Evolutionary conservation across 177 flowering plant genomes (phyloP), one percentile per base, ranked within the genome.

Genomic region (Vitis hybrid): DNA sequence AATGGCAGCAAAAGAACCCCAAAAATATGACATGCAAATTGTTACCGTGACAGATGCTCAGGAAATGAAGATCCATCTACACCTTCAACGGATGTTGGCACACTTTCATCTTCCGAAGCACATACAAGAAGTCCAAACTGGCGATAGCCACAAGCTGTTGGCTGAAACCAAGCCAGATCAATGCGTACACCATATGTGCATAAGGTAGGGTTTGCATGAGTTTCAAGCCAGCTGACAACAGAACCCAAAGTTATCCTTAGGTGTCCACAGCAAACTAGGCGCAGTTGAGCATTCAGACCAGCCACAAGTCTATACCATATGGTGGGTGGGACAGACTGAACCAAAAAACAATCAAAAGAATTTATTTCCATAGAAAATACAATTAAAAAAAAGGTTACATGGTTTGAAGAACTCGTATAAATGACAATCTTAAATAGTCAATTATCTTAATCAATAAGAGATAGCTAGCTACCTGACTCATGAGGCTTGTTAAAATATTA

Each of bases 201-300:
- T 73, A 96, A 78, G 73, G 90, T 85, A 75, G 96, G 92, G 78
- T 94, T 96, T 29, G 92, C 99, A 87, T 88, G 86, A 65, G 87
- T 90, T 75, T 91, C 97, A 70, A 96, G 85, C 99, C 99, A 96
- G 69, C 73, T 72, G 48, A 94, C 70, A 39, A 96, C 84, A 64
- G 88, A 85, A 51, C 72, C 70, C 77, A 94, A 88, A 58, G 97
- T 84, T 53, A 60, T 62, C 72, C 77, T 80, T 57, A 96, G 76
- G 71, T 83, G 88, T n/a, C 97, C 98, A 76, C 85, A 85, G 50
- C 89, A 86, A 72, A 91, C 99, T 71, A 96, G 64, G 39, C 99
- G 97, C 66, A 96, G 69, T 65, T 94, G 97, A 50, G 98, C 98
- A 85, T 92, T 96, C 69, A 96, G 76, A 76, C 99, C 99, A 81